A percentile compares a stretch with the other conserved stretches of the same genome.
Evolutionary conservation across 2,329 filamentous ascomycete species (phyloP).

Genomic region (Aspergillus japonicus): DNA sequence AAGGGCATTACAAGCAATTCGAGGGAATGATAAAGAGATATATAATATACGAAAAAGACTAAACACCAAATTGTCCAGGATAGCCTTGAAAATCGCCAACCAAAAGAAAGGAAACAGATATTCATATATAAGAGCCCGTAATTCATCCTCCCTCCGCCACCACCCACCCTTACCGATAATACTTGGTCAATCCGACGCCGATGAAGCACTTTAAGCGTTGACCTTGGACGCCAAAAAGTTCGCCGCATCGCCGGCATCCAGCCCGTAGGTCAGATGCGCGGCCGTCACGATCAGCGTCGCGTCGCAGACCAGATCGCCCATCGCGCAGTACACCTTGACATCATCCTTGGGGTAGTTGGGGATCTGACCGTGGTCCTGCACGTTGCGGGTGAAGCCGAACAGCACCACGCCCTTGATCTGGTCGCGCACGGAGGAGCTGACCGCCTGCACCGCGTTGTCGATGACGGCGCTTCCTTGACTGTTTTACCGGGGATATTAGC

Average conservation of each 20-base stretch:
- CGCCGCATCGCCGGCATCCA: constrained; percentile 17
- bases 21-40: too few species aligned
- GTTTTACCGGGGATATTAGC: constrained; percentile 2
- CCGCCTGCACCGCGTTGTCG: constrained; percentile 38
- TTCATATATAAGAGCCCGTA: too few species aligned
- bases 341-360: constrained; percentile 21
- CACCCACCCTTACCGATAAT: too few species aligned
- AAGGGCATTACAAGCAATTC: too few species aligned
- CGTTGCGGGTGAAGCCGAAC: constrained; percentile 36
- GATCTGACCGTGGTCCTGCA: constrained; percentile 20
- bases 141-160: too few species aligned
- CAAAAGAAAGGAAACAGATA: too few species aligned
- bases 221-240: constrained; percentile 16
- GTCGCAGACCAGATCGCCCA: constrained; percentile 20
- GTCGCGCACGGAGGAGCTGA: constrained; percentile 24
- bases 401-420: constrained; percentile 44
- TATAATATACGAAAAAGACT: too few species aligned
- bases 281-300: constrained; percentile 21
- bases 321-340: constrained; percentile 20
- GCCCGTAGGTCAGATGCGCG: constrained; percentile 18
- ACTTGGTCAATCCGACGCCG: accelerated
- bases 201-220: neutral
- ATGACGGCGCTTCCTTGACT: constrained; percentile 48
- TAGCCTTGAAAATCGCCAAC: too few species aligned
- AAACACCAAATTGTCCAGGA: too few species aligned